Evolutionary conservation across 176 grass and related monocot species (phyloP).

Genomic region (Secale cereale): DNA sequence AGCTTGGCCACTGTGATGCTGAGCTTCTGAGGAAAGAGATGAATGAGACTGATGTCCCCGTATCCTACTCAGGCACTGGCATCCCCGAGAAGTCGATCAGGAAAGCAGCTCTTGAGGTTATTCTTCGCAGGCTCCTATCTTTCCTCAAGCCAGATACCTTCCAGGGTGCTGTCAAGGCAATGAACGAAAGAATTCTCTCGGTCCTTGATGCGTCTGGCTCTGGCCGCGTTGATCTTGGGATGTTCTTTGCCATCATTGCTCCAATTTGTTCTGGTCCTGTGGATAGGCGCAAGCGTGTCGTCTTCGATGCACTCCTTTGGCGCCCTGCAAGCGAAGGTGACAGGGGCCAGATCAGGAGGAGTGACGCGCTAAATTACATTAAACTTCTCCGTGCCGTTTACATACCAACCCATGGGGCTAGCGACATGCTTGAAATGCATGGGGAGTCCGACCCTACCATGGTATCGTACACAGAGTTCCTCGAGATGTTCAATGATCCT

Average conservation of each 20-base stretch:
- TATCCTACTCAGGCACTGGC: constrained; percentile 81
- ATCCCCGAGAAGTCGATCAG: constrained; percentile 85
- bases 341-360: constrained; percentile 67
- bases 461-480: constrained; percentile 86
- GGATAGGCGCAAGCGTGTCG: constrained; percentile 63
- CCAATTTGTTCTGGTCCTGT: constrained; percentile 74
- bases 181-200: constrained; percentile 87
- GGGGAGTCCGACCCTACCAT: constrained; percentile 92
- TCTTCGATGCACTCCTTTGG: constrained; percentile 92
- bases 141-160: constrained; percentile 96
- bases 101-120: constrained; percentile 84
- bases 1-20: constrained; percentile 61
- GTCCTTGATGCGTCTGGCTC: constrained; percentile 80
- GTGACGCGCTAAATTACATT: constrained; percentile 75
- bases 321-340: constrained; percentile 66
- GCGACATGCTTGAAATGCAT: constrained; percentile 89
- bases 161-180: constrained; percentile 80
- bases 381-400: constrained; percentile 82
- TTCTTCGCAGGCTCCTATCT: constrained; percentile 75
- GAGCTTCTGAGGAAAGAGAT: constrained; percentile 84
- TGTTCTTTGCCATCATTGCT: constrained; percentile 93
- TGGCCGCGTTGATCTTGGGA: constrained; percentile 84
- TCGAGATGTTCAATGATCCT: constrained; percentile 96
- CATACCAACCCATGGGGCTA: constrained; percentile 74
- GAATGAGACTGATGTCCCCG: constrained; percentile 91